These are phyloP conservation scores for Funneliformis mosseae DNA, from an alignment of 192 early-diverging fungal genomes.

Conservation along the genomic window DNA sequence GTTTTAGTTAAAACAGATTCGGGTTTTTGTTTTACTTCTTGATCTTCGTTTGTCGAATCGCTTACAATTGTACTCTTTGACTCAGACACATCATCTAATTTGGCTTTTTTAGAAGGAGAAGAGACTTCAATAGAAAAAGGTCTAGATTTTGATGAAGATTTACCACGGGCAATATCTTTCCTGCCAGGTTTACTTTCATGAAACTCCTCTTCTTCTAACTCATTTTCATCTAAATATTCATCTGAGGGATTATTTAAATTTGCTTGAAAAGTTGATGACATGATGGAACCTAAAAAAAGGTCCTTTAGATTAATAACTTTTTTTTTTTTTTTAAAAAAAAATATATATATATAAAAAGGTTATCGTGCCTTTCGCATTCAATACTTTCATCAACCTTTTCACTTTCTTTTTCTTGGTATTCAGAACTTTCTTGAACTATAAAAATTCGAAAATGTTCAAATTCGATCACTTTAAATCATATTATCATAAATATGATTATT, in stretches of 20 bases:
- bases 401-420: slow-evolving; percentile 22
- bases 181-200: neutral
- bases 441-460: too few relatives aligned
- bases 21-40: neutral
- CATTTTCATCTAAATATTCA: neutral
- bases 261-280: neutral
- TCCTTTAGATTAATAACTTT: neutral
- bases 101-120: neutral
- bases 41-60: neutral
- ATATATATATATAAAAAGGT: too few relatives aligned
- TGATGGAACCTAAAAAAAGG: neutral
- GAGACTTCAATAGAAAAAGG: neutral
- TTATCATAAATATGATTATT: neutral
- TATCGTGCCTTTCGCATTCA: neutral
- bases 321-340: neutral
- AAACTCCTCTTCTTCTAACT: neutral
- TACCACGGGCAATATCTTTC: neutral
- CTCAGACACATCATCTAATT: neutral
- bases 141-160: neutral
- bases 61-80: neutral
- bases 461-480: neutral
- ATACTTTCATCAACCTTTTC: slow-evolving; percentile 12
- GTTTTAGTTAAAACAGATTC: slow-evolving; percentile 20
- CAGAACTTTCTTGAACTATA: slow-evolving; percentile 6
- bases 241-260: neutral